phyloP scores from a whole-genome alignment of 2,329 filamentous ascomycete species.

The Amauroascus verrucosus region DNA sequence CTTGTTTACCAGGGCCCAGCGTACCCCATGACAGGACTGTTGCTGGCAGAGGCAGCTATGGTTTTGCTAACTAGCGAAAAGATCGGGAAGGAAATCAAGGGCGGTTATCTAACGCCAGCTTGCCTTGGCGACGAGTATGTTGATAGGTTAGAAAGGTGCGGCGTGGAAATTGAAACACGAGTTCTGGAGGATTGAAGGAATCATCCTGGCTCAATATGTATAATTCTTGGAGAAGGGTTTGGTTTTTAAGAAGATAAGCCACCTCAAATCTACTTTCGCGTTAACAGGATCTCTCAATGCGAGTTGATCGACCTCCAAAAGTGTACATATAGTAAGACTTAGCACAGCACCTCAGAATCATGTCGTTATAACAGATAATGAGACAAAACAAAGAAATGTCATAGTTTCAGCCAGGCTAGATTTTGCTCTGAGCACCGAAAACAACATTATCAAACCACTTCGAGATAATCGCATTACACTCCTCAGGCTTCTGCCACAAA shows the following conservation, averaged over 20 bases:
- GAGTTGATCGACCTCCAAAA: too few species aligned
- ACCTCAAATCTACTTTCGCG: too few species aligned
- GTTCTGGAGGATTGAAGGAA: slow-evolving; percentile 22
- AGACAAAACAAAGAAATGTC: not conserved
- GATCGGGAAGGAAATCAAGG: slow-evolving; percentile 32
- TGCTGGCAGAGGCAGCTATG: slow-evolving; percentile 38
- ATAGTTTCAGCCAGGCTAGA: not conserved
- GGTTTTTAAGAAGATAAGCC: too few species aligned
- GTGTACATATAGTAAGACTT: not conserved
- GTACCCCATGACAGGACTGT: slow-evolving; percentile 37
- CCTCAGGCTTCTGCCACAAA: slow-evolving; percentile 59
- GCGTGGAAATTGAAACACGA: slow-evolving; percentile 34
- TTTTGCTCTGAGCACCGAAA: slow-evolving; percentile 36
- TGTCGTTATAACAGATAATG: not conserved
- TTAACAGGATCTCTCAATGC: too few species aligned
- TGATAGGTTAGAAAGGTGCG: slow-evolving; percentile 36
- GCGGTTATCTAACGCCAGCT: slow-evolving; percentile 42
- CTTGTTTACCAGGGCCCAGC: slow-evolving; percentile 34
- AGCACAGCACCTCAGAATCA: not conserved
- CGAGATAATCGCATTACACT: slow-evolving; percentile 58
- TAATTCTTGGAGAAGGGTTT: not conserved
- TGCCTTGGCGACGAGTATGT: slow-evolving; percentile 39
- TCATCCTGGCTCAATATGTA: not conserved
- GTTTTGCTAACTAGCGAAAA: slow-evolving; percentile 34
- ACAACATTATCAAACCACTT: slow-evolving; percentile 56